Evolutionary conservation across 164 flowering plant genomes (phyloP).

Genomic region (Nymphaea thermarum): DNA sequence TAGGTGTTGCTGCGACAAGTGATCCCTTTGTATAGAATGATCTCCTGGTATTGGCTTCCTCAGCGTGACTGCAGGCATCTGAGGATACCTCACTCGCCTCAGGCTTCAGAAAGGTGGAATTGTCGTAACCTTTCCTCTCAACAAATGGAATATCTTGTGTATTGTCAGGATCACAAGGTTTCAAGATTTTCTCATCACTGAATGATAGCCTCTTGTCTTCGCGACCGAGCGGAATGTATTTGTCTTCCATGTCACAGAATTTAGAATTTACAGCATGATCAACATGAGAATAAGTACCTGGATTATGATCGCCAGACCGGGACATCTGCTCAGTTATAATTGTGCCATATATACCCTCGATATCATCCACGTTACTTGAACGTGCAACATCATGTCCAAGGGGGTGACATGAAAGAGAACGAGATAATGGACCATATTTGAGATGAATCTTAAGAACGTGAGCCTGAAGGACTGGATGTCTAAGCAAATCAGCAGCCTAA

Average conservation of each 20-base stretch:
- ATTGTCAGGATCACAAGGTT: conserved; percentile 53
- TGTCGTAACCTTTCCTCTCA: conserved; percentile 23
- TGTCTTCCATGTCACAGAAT: conserved; percentile 34
- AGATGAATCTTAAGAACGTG: conserved; percentile 57
- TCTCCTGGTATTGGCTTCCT: not conserved
- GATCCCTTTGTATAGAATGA: not conserved
- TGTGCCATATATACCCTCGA: not conserved
- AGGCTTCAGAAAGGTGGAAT: conserved; percentile 19
- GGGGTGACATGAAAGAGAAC: conserved; percentile 28
- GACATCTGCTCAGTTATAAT: not conserved
- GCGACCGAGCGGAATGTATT: conserved; percentile 9
- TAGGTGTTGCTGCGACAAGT: not conserved
- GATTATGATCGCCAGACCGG: not conserved
- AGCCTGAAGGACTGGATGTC: conserved; percentile 75
- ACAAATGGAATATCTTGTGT: conserved; percentile 44
- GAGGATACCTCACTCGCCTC: conserved; percentile 31
- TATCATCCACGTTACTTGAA: not conserved
- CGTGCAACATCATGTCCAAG: conserved; percentile 19
- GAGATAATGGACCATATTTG: conserved; percentile 42
- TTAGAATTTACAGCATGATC: conserved; percentile 30
- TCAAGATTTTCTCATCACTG: conserved; percentile 50
- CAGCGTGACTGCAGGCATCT: not conserved
- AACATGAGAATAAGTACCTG: not conserved
- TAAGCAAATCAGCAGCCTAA: conserved; percentile 89
- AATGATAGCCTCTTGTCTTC: conserved; percentile 39